Percentiles rank a stretch among this genome's conserved stretches.
Evolutionary conservation across 352 stramenopile genomes (phyloP).

Genomic region (Phytophthora pistaciae): DNA sequence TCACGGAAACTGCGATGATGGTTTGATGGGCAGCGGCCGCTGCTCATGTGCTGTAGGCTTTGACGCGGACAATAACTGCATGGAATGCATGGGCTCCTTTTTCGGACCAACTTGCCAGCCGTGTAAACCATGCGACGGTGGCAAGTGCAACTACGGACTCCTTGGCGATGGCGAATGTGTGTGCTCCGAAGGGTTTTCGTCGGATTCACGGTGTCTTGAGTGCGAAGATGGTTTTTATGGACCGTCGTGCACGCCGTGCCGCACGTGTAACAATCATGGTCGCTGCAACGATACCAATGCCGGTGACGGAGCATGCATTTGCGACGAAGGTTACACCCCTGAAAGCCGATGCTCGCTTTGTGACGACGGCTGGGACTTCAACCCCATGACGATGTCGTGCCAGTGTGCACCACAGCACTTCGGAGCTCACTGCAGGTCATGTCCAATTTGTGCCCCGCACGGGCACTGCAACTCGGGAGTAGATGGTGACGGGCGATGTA

Average conservation of each 20-base stretch:
- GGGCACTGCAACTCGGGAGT: slow-evolving; percentile 86
- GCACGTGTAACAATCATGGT: slow-evolving; percentile 86
- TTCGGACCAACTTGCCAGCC: slow-evolving; percentile 75
- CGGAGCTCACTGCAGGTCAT: slow-evolving; percentile 78
- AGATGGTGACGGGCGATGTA: slow-evolving; percentile 85
- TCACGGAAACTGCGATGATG: slow-evolving; percentile 87
- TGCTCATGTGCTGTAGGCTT: slow-evolving; percentile 90
- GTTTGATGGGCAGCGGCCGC: slow-evolving; percentile 75
- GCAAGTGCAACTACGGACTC: slow-evolving; percentile 83
- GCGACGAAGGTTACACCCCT: slow-evolving; percentile 84
- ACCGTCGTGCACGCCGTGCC: slow-evolving; percentile 77
- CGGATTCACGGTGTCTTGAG: slow-evolving; percentile 78
- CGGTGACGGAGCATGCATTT: slow-evolving; percentile 83
- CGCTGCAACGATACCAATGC: slow-evolving; percentile 75
- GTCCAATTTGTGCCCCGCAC: slow-evolving; percentile 86
- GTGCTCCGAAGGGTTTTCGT: slow-evolving; percentile 82
- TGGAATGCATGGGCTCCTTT: slow-evolving; percentile 88
- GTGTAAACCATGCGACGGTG: slow-evolving; percentile 84
- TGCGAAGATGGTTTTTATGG: slow-evolving; percentile 81
- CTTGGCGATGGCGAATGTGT: slow-evolving; percentile 81
- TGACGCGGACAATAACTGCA: slow-evolving; percentile 73
- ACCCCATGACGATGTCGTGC: slow-evolving; percentile 87
- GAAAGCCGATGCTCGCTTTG: slow-evolving; percentile 82
- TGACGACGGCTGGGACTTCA: slow-evolving; percentile 89
- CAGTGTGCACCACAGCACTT: slow-evolving; percentile 89